A percentile compares a stretch with the other conserved stretches of the same genome.
phyloP scores from a whole-genome alignment of 176 grass and related monocot genomes.

The Sorghum bicolor region Sorghum_bicolor_NCBIv3 NC_012872.2:7634001-7634500 shows the following conservation, averaged over 20 bases:
- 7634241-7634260: not conserved
- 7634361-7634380: not conserved
- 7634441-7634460: slow-evolving; percentile 60
- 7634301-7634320: not conserved
- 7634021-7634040: not conserved
- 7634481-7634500: slow-evolving; percentile 57
- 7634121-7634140: not conserved
- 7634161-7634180: no score
- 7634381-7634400: slow-evolving; percentile 23
- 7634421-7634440: slow-evolving; percentile 44
- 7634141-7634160: no score
- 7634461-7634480: slow-evolving; percentile 51
- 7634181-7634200: not conserved
- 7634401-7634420: not conserved
- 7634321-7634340: not conserved
- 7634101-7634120: not conserved
- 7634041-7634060: not conserved
- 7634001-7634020: not conserved
- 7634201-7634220: not conserved
- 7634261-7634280: not conserved
- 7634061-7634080: not conserved
- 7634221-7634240: not conserved
- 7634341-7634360: not conserved
- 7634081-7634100: not conserved
- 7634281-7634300: not conserved